Evolutionary conservation across 805 yeast genomes (phyloP), one percentile per base, ranked within the genome.

Genomic region (Wickerhamiella sergipiensis): DNA sequence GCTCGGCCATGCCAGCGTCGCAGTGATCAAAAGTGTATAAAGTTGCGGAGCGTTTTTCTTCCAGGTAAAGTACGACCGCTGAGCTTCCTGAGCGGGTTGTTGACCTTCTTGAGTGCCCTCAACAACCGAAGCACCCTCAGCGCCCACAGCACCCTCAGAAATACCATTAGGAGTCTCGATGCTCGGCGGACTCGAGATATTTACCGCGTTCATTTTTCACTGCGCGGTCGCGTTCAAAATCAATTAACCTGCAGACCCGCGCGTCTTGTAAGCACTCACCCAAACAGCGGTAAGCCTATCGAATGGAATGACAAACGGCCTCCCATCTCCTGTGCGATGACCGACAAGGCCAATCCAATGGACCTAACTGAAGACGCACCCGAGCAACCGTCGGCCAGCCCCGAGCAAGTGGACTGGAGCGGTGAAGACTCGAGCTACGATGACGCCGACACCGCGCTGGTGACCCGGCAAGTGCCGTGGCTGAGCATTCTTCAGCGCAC

Each of bases 1-100:
- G 7, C 82, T 76, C 7, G 85, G 85, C 85, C 85, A 80, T 19
- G 77, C 67, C n/a, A 79, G 66, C 9, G 80, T 67, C 17, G 74
- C 65, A 1, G 82, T 75, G 38, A 72, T 69, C 24, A 80, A 61
- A 46, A 74, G 71, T 54, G 75, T 79, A 63, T 80, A 80, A 23
- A 80, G 62, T 33, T 71, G 68, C 6, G 77, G 79, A 1, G 79
- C 65, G 58, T 80, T 80, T 57, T 80, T 81, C 67, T 79, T 79
- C 83, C 83, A 80, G 21, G 69, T 66, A 17, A 73, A 63, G 63
- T 77, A 36, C 13, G 36, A 6, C n/a, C 13, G 8, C 36, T 6
- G 15, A 7, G 15, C 36, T 31, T 31, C 36, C 4, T 24, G 8
- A 24, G 26, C 26, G 15, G 36, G n/a, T n/a, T n/a, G n/a, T n/a